Evolutionary conservation across 2,329 filamentous ascomycete genomes (phyloP), one percentile per base, ranked within the genome.

Genomic region (Tothia fuscella): DNA sequence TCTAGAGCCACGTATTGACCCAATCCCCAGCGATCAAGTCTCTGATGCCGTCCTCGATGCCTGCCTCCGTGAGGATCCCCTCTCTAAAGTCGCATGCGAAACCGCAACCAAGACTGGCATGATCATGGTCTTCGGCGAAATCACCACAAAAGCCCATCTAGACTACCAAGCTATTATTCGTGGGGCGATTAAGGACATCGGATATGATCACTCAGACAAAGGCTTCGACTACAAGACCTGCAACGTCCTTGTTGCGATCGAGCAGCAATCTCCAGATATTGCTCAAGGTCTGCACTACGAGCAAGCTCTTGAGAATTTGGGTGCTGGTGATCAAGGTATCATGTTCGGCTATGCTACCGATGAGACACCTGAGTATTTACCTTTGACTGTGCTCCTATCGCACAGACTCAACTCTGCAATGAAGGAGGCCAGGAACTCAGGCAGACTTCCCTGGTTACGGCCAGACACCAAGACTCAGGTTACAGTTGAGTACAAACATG

Each of bases 271-370:
- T 47, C 84, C 89, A 59, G 91, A 98, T 68, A 98, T 98, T 60
- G 91, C 91, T 55, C 91, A 96, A 72, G 91, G 91, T 76, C 85
- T 98, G 44, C 86, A 96, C 76, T 93, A 93, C 67, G 91, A 98
- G 53, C 77, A 95, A 74, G 87, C 86, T 53, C 82, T 98, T 38
- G 91, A 98, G 79, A 81, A 93, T 71, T 81, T 98, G 51, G 91
- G 91, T 68, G 91, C 91, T 49, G 91, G 91, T 82, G 91, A 98
- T 70, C 91, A 98, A 76, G 91, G 91, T 75, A 95, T 98, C 76
- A 98, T 98, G 91, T 98, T 98, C 69, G 91, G 91, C 58, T 98
- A 98, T 76, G 91, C 91, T 66, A 94, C 91, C 58, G 91, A 98
- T 60, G 91, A 98, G 78, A 96, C 91, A 57, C 88, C 89, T 48